Conservation (phyloP, 2,329 filamentous ascomycete genomes). For the Colletotrichum incanum region DNA sequence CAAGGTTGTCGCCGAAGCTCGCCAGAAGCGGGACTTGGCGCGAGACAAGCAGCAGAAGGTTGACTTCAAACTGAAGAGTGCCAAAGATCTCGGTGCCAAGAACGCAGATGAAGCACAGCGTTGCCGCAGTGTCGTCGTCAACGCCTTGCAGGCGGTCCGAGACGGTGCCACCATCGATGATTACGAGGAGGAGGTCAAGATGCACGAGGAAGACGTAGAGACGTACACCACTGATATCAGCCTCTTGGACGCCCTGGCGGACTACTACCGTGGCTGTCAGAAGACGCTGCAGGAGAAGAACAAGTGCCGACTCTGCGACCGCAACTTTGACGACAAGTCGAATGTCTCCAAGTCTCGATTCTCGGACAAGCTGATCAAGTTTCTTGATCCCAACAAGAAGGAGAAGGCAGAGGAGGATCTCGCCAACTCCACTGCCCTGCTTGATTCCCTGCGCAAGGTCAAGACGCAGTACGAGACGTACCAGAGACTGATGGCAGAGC, state of each 20-base stretch:
- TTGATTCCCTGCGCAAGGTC: conserved; percentile 74
- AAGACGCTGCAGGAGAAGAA: conserved; percentile 77
- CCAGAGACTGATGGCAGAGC: conserved; percentile 77
- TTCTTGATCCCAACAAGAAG: conserved; percentile 74
- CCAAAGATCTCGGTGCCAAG: conserved; percentile 75
- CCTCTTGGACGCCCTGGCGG: conserved; percentile 77
- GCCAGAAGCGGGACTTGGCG: conserved; percentile 79
- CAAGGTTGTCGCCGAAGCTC: conserved; percentile 73
- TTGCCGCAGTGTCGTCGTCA: conserved; percentile 71
- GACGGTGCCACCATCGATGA: conserved; percentile 67
- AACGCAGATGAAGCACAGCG: conserved; percentile 74
- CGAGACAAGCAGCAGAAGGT: conserved; percentile 83
- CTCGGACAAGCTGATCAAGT: conserved; percentile 76
- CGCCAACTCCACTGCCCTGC: conserved; percentile 63
- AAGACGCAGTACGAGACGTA: conserved; percentile 82
- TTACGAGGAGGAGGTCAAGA: conserved; percentile 65
- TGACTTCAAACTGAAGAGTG: conserved; percentile 79
- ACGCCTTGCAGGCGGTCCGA: conserved; percentile 62
- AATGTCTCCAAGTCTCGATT: conserved; percentile 74
- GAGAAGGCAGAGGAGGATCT: conserved; percentile 74
- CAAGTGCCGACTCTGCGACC: conserved; percentile 82
- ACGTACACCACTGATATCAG: conserved; percentile 77
- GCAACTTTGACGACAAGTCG: conserved; percentile 75
- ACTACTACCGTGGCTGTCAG: conserved; percentile 81
- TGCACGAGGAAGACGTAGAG: conserved; percentile 71